Percentiles rank a stretch among this genome's conserved stretches.
These are phyloP conservation scores for Trypanosoma cruzi DNA, from an alignment of 208 protist species.

Conservation along the genomic window DNA sequence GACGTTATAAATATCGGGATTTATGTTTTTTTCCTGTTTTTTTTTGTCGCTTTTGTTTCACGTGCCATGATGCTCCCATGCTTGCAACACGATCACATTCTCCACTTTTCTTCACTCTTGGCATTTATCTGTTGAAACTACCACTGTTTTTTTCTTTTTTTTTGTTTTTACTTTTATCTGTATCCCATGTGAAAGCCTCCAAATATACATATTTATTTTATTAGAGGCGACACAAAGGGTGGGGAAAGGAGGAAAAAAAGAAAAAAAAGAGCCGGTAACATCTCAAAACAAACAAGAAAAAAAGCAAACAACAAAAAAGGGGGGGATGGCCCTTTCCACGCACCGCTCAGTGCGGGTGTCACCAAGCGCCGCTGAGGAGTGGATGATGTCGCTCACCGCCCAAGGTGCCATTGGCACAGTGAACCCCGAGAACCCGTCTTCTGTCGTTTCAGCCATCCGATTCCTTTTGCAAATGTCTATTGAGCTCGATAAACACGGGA, in stretches of 20 bases:
- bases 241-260: too few relatives aligned
- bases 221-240: background rate
- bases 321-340: conserved; percentile 1
- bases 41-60: conserved; percentile 7
- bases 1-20: background rate
- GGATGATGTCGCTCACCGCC: conserved; percentile 4
- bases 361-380: background rate
- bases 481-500: conserved; percentile 68
- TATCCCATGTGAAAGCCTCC: background rate
- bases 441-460: conserved; percentile 39
- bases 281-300: background rate
- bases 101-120: background rate
- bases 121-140: too few relatives aligned
- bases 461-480: conserved; percentile 68
- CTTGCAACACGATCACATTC: too few relatives aligned
- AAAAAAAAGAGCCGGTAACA: background rate
- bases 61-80: too few relatives aligned
- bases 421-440: conserved; percentile 21
- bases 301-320: background rate
- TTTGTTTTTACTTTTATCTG: background rate
- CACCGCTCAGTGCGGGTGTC: background rate
- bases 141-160: conserved; percentile 7
- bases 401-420: conserved; percentile 3
- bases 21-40: conserved; percentile 12
- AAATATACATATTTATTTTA: background rate